phyloP scores from a whole-genome alignment of 2,329 filamentous ascomycete genomes.

The Fusarium nisikadoi region DNA sequence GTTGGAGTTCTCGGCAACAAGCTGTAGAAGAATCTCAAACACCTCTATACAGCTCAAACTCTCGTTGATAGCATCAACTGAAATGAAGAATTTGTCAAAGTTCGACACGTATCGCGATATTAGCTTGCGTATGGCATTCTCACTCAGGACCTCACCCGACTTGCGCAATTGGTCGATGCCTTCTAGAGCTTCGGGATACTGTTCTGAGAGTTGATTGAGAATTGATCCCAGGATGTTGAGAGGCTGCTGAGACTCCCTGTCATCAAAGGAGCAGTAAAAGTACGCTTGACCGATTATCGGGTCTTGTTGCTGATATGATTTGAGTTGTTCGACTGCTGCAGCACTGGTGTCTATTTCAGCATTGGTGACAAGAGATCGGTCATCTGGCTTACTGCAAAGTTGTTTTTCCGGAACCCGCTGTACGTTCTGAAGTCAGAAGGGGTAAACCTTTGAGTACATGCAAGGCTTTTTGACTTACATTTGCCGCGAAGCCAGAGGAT shows the following conservation, averaged over 20 bases:
- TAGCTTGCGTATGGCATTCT: accelerated
- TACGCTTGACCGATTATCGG: accelerated
- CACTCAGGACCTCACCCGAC: accelerated
- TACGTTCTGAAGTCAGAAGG: accelerated
- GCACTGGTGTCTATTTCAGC: background rate
- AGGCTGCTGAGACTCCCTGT: background rate
- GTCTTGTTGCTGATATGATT: background rate
- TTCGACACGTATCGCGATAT: accelerated
- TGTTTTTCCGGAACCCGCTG: background rate
- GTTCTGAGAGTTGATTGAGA: background rate
- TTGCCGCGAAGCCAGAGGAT: background rate
- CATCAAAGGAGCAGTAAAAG: background rate
- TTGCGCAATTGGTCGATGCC: background rate
- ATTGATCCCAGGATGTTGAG: background rate
- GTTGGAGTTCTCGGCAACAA: accelerated
- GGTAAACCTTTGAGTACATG: accelerated
- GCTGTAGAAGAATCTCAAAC: accelerated
- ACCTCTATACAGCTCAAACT: accelerated
- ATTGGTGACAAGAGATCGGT: background rate
- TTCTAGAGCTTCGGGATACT: background rate
- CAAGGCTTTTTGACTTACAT: accelerated
- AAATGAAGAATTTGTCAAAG: accelerated
- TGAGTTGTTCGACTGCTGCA: background rate
- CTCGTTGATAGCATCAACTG: background rate
- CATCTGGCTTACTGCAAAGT: background rate